These are phyloP conservation scores for Pulveroboletus sp. DNA, from an alignment of 768 basidiomycete genomes.

Conservation along the genomic window DNA sequence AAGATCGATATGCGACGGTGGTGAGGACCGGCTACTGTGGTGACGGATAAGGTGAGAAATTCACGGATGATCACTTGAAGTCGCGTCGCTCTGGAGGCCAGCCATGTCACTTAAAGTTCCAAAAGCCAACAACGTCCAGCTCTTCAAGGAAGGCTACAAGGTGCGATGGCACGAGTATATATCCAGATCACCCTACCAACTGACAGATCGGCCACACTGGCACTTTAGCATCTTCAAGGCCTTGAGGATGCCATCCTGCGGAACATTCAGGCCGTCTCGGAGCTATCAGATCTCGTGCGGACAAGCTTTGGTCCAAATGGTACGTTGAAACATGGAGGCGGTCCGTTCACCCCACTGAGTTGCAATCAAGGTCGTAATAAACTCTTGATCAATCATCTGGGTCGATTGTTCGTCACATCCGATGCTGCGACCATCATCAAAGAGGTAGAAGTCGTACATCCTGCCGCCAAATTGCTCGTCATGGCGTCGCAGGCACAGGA, in stretches of 20 bases:
- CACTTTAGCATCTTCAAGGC: constrained; percentile 67
- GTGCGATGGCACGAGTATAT: constrained; percentile 33
- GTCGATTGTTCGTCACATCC: constrained; percentile 92
- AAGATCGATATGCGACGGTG: background rate
- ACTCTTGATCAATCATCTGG: constrained; percentile 95
- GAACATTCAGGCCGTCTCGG: constrained; percentile 94
- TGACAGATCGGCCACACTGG: constrained; percentile 9
- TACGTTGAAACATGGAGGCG: constrained; percentile 44
- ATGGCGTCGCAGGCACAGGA: constrained; percentile 99
- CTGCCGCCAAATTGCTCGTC: constrained; percentile 97
- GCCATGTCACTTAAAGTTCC: constrained; percentile 93
- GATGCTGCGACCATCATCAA: constrained; percentile 98
- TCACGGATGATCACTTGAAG: constrained; percentile 14
- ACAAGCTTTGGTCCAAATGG: constrained; percentile 97
- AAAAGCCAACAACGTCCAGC: constrained; percentile 79
- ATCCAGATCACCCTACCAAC: constrained; percentile 3
- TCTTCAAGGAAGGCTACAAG: constrained; percentile 99
- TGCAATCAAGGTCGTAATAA: constrained; percentile 80
- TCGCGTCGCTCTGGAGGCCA: constrained; percentile 14
- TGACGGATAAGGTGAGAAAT: background rate
- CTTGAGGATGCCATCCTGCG: constrained; percentile 96
- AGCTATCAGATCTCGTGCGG: constrained; percentile 90
- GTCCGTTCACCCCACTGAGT: background rate
- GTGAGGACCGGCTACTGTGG: background rate
- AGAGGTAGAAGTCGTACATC: constrained; percentile 98